phyloP scores from a whole-genome alignment of 352 stramenopile genomes.

The Pythium sp. region DNA sequence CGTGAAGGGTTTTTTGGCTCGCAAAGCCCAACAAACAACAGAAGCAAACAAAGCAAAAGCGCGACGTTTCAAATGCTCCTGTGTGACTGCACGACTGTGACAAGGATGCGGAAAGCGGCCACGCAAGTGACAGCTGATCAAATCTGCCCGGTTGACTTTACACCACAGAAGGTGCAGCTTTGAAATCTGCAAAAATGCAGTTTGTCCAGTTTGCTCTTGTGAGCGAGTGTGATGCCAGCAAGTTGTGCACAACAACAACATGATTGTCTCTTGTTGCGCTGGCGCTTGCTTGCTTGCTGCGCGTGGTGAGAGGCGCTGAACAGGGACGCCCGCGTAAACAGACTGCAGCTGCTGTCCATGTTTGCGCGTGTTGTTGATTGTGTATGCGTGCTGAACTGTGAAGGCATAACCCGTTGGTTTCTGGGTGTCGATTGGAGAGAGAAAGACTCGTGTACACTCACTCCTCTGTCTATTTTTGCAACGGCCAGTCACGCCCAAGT shows the following conservation, averaged over 20 bases:
- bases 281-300: background rate
- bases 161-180: background rate
- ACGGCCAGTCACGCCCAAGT: background rate
- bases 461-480: background rate
- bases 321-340: background rate
- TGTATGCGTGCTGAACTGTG: background rate
- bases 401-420: background rate
- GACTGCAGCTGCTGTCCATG: background rate
- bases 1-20: too few relatives aligned
- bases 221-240: too few relatives aligned
- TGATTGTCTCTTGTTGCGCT: background rate
- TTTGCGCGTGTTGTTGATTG: too few relatives aligned
- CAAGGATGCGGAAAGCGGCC: background rate
- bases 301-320: background rate
- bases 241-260: too few relatives aligned
- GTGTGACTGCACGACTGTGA: background rate
- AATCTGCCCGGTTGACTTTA: background rate
- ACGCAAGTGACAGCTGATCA: constrained; percentile 1
- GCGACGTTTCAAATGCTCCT: background rate
- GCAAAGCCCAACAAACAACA: background rate
- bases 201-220: too few relatives aligned
- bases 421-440: background rate
- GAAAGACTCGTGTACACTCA: background rate
- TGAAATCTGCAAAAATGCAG: too few relatives aligned
- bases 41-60: background rate